These are phyloP conservation scores for Metarhizium rileyi DNA, from an alignment of 2,329 filamentous ascomycete genomes.

Conservation along the genomic window DNA sequence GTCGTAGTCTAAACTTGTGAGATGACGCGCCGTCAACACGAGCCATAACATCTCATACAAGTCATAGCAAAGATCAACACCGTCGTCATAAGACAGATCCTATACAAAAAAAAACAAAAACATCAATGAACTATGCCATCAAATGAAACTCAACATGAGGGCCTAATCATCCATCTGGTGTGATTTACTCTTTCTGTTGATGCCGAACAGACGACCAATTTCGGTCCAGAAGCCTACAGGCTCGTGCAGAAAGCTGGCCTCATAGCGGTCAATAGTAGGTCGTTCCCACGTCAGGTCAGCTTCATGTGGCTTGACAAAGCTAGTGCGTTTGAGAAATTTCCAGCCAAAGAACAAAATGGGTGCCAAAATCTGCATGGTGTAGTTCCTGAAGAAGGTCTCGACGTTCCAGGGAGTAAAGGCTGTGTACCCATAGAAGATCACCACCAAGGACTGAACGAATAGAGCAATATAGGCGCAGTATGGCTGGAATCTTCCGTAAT, in stretches of 20 bases:
- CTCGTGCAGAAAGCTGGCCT: slow-evolving; percentile 37
- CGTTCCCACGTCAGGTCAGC: slow-evolving; percentile 51
- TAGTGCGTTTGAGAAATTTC: slow-evolving; percentile 54
- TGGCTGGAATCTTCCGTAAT: slow-evolving; percentile 49
- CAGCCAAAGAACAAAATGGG: slow-evolving; percentile 46
- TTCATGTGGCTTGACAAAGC: slow-evolving; percentile 41
- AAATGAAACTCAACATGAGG: not conserved
- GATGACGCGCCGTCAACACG: not conserved
- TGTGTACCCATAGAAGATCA: slow-evolving; percentile 46
- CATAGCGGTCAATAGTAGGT: slow-evolving; percentile 49
- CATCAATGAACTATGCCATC: not conserved
- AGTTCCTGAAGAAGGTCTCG: slow-evolving; percentile 40
- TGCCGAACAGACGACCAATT: slow-evolving; percentile 35
- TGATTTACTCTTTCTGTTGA: slow-evolving; percentile 18
- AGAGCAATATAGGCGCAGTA: slow-evolving; percentile 42
- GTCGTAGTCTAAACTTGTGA: slow-evolving; percentile 2
- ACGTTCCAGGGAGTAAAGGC: slow-evolving; percentile 39
- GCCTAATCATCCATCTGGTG: slow-evolving; percentile 6
- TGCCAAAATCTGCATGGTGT: slow-evolving; percentile 46
- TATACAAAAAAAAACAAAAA: not conserved
- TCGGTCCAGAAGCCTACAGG: slow-evolving; percentile 47
- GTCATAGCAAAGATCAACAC: not conserved
- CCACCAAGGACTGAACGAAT: slow-evolving; percentile 30
- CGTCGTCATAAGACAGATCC: not conserved
- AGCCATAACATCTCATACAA: not conserved